Evolutionary conservation across 108 stramenopile genomes (phyloP).

Genomic region (Cyclotella distinguenda): DNA sequence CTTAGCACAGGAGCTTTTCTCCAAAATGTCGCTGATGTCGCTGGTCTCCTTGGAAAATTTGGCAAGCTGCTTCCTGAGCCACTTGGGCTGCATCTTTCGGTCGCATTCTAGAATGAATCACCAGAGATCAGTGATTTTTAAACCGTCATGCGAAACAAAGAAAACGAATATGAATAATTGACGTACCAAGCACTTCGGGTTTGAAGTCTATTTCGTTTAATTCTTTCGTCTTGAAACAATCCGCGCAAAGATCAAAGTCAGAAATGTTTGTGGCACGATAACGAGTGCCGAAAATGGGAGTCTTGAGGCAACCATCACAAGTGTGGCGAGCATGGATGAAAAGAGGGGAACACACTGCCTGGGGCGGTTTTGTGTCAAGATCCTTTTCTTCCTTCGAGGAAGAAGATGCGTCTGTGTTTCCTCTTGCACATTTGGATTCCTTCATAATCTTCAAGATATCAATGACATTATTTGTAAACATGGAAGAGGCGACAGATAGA

Average conservation of each 20-base stretch:
- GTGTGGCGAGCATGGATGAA: constrained; percentile 83
- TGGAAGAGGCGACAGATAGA: constrained; percentile 45
- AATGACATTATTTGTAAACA: constrained; percentile 8
- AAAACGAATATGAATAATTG: neutral
- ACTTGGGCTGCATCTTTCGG: constrained; percentile 65
- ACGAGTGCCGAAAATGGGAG: constrained; percentile 80
- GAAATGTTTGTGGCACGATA: constrained; percentile 75
- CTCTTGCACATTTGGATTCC: constrained; percentile 12
- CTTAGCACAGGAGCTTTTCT: neutral
- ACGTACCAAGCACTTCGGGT: constrained; percentile 58
- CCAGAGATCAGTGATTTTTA: neutral
- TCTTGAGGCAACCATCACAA: constrained; percentile 78
- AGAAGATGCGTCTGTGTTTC: constrained; percentile 1
- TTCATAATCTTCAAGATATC: constrained; percentile 33
- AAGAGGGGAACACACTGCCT: too few relatives aligned
- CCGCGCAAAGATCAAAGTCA: constrained; percentile 82
- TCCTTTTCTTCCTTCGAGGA: neutral
- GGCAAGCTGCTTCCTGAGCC: constrained; percentile 43
- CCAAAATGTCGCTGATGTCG: neutral
- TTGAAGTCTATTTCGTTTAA: too few relatives aligned
- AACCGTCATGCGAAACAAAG: too few relatives aligned
- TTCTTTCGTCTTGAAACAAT: constrained; percentile 66
- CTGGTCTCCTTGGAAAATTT: neutral
- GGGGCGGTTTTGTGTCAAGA: constrained; percentile 20
- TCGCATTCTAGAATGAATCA: constrained; percentile 55